phyloP scores from a whole-genome alignment of 2,329 filamentous ascomycete species.

The Trematosphaeria pertusa region DNA sequence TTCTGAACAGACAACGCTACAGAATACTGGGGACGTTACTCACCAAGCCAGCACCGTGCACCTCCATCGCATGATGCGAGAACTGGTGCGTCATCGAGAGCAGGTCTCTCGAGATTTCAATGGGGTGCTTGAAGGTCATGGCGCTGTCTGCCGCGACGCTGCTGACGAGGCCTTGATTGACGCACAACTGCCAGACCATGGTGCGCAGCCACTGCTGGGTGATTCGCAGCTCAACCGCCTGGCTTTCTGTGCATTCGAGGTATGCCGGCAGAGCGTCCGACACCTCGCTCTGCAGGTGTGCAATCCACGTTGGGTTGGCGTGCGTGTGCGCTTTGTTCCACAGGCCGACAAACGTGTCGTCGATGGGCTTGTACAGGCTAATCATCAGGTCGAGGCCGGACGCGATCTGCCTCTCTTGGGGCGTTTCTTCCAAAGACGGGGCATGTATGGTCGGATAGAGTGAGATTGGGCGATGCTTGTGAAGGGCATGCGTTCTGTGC shows the following conservation, averaged over 20 bases:
- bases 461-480: conserved; percentile 68
- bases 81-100: conserved; percentile 72
- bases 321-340: conserved; percentile 66
- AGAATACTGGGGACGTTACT: no score
- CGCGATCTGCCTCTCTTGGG: conserved; percentile 62
- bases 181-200: conserved; percentile 76
- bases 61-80: conserved; percentile 74
- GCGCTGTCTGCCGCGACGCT: conserved; percentile 64
- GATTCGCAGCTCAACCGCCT: conserved; percentile 72
- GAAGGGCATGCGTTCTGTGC: conserved; percentile 66
- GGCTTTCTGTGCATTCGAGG: conserved; percentile 66
- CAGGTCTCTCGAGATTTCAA: conserved; percentile 67
- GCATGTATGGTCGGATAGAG: conserved; percentile 65
- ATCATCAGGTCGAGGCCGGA: conserved; percentile 67
- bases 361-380: conserved; percentile 67
- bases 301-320: conserved; percentile 55
- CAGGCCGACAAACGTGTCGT: conserved; percentile 67
- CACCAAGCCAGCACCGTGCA: conserved; percentile 77
- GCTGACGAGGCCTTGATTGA: conserved; percentile 69
- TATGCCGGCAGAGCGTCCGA: conserved; percentile 62
- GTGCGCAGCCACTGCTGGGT: conserved; percentile 75
- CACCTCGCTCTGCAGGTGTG: conserved; percentile 58
- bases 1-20: no score
- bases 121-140: conserved; percentile 68
- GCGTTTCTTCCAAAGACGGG: conserved; percentile 58